Conservation (phyloP, 2,329 filamentous ascomycete species). For the Penicillium occitanis region DNA sequence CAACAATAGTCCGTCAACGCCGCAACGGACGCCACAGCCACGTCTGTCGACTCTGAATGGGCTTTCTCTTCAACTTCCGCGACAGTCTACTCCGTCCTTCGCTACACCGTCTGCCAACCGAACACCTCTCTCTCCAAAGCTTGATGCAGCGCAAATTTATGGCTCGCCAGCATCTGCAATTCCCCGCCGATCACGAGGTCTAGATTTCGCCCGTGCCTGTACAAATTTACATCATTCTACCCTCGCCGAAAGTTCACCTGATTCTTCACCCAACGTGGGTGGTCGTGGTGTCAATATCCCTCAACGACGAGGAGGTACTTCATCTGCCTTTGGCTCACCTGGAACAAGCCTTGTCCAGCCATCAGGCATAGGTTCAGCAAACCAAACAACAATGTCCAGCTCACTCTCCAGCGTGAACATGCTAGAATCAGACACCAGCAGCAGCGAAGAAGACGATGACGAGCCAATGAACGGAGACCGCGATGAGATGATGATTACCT, state of each 20-base stretch:
- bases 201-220: conserved; percentile 90
- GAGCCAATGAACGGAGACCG: conserved; percentile 65
- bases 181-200: conserved; percentile 80
- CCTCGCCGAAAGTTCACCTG: conserved; percentile 83
- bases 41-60: conserved; percentile 62
- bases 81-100: conserved; percentile 39
- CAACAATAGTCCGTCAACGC: conserved; percentile 60
- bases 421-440: conserved; percentile 76
- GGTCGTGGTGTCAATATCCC: conserved; percentile 65
- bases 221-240: conserved; percentile 96
- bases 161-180: conserved; percentile 84
- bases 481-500: conserved; percentile 74
- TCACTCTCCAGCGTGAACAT: conserved; percentile 79
- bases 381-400: conserved; percentile 72
- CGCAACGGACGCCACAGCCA: conserved; percentile 63
- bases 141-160: conserved; percentile 81
- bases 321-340: conserved; percentile 60
- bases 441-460: conserved; percentile 60
- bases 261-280: conserved; percentile 83
- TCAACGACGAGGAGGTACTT: conserved; percentile 48
- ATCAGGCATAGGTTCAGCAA: conserved; percentile 67
- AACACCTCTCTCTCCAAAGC: conserved; percentile 76
- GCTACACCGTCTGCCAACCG: conserved; percentile 55
- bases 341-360: conserved; percentile 59
- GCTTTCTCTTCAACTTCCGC: conserved; percentile 69